A percentile compares a stretch with the other conserved stretches of the same genome.
Conservation (phyloP, 2,329 filamentous ascomycete species). For the Helminthosporium solani region DNA sequence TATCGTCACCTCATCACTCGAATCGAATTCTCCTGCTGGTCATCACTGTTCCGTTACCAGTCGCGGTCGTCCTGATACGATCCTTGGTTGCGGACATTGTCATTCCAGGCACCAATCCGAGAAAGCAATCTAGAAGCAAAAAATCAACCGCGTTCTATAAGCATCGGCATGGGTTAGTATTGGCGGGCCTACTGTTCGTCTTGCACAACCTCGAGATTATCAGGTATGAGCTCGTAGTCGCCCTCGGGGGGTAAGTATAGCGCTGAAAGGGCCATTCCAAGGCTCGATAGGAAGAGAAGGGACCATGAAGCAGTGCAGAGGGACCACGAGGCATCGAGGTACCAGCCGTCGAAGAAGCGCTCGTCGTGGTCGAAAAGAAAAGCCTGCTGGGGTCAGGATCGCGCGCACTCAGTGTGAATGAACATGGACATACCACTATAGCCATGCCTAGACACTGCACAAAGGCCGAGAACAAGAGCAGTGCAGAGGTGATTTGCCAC, state of each 20-base stretch:
- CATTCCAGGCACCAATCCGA: constrained; percentile 38
- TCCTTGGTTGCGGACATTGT: constrained; percentile 25
- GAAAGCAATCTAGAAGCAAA: constrained; percentile 30
- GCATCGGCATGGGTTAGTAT: not conserved
- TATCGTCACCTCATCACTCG: not conserved
- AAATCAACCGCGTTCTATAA: constrained; percentile 17
- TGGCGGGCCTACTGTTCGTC: constrained; percentile 35
- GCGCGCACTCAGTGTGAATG: too few relatives aligned
- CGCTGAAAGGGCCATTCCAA: constrained; percentile 65
- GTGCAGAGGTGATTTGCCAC: constrained; percentile 71
- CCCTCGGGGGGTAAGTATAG: constrained; percentile 74
- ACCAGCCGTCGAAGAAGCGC: constrained; percentile 81
- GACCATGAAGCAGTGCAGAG: constrained; percentile 64
- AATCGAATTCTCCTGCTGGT: not conserved
- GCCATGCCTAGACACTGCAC: constrained; percentile 76
- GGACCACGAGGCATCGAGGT: constrained; percentile 75
- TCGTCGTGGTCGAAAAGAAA: constrained; percentile 82
- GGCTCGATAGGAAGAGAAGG: constrained; percentile 53
- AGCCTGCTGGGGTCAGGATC: constrained; percentile 55
- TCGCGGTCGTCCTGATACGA: constrained; percentile 18
- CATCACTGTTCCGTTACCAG: constrained; percentile 3
- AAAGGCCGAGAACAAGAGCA: constrained; percentile 66
- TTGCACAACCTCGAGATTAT: constrained; percentile 26
- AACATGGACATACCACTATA: constrained; percentile 72
- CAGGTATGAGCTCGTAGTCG: constrained; percentile 76